phyloP scores from a whole-genome alignment of 768 basidiomycete species.

The Rhizopogon salebrosus region DNA sequence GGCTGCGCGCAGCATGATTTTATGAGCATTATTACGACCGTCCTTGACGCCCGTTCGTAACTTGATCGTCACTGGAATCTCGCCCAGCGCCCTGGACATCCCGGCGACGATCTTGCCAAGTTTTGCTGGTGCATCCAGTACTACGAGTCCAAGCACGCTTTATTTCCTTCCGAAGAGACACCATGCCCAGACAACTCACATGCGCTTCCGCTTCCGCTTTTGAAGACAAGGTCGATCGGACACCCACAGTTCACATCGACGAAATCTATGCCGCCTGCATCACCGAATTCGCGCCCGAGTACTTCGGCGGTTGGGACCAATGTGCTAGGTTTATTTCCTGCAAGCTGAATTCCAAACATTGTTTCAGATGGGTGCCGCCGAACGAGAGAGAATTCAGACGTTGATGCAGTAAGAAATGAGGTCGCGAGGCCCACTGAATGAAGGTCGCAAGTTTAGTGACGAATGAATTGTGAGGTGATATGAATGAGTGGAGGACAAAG shows the following conservation, averaged over 20 bases:
- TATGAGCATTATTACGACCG: slow-evolving; percentile 80
- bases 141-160: slow-evolving; percentile 31
- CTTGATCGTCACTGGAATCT: slow-evolving; percentile 87
- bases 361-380: slow-evolving; percentile 82
- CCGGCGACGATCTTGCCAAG: slow-evolving; percentile 84
- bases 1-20: slow-evolving; percentile 78
- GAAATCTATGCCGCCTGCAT: slow-evolving; percentile 66
- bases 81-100: slow-evolving; percentile 88
- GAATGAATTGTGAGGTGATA: not conserved
- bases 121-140: slow-evolving; percentile 78
- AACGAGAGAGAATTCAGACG: slow-evolving; percentile 93
- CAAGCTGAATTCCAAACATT: slow-evolving; percentile 89
- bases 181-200: slow-evolving; percentile 44
- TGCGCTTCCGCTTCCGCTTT: slow-evolving; percentile 84
- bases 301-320: slow-evolving; percentile 81
- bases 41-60: slow-evolving; percentile 93
- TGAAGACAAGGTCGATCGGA: slow-evolving; percentile 95
- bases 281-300: slow-evolving; percentile 56
- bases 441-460: not conserved
- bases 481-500: not conserved
- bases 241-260: slow-evolving; percentile 96
- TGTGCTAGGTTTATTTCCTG: slow-evolving; percentile 78
- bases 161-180: not conserved
- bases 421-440: slow-evolving; percentile 85
- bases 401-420: slow-evolving; percentile 83